Conservation (phyloP, 2,329 filamentous ascomycete species). For the Penicillium sp. region DNA sequence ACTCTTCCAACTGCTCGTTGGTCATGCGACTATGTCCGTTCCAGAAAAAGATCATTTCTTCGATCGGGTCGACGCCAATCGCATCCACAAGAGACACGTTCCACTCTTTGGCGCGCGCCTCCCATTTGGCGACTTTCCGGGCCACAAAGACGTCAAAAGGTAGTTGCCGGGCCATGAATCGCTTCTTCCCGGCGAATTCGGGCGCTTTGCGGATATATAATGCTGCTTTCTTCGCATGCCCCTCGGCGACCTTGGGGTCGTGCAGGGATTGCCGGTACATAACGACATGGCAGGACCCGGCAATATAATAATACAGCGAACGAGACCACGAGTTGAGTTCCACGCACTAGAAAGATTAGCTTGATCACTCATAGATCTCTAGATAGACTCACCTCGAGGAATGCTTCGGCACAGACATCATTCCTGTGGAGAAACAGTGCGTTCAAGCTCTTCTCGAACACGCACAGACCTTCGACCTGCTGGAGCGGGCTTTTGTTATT, state of each 20-base stretch:
- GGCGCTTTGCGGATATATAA: conserved; percentile 71
- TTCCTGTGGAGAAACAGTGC: conserved; percentile 79
- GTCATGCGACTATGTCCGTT: conserved; percentile 83
- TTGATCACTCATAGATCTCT: conserved; percentile 7
- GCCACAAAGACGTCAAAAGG: conserved; percentile 85
- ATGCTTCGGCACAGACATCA: conserved; percentile 68
- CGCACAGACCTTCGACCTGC: conserved; percentile 80
- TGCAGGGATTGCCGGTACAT: conserved; percentile 62
- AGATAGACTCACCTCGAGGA: conserved; percentile 55
- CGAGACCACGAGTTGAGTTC: conserved; percentile 90
- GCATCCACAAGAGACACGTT: conserved; percentile 72
- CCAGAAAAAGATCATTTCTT: conserved; percentile 95
- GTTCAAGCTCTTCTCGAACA: conserved; percentile 79
- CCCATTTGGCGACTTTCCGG: conserved; percentile 86
- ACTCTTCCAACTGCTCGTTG: conserved; percentile 61
- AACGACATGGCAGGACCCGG: conserved; percentile 74
- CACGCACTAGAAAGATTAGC: conserved; percentile 53
- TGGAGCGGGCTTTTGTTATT: conserved; percentile 71
- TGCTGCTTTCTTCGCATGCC: conserved; percentile 64
- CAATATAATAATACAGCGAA: conserved; percentile 84
- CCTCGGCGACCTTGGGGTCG: conserved; percentile 48
- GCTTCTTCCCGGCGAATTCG: conserved; percentile 75
- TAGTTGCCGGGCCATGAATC: conserved; percentile 82
- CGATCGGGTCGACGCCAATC: conserved; percentile 73
- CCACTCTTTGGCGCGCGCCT: conserved; percentile 68